phyloP scores from a whole-genome alignment of 805 yeast species.

The Hemisphaericaspora nanyangensis region DNA sequence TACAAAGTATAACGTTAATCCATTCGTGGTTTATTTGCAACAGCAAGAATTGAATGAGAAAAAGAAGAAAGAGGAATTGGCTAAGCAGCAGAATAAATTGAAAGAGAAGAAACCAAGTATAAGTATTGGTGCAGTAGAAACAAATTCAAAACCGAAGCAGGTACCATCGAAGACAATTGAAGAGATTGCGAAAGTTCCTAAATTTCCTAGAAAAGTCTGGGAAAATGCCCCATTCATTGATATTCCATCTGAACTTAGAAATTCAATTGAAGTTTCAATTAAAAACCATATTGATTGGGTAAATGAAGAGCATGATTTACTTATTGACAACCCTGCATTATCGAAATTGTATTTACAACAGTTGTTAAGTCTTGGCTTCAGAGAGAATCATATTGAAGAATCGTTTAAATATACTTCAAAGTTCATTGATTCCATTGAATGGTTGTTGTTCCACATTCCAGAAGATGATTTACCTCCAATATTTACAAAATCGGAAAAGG shows the following conservation, averaged over 20 bases:
- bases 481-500: constrained; percentile 55
- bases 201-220: constrained; percentile 61
- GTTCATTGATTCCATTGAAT: constrained; percentile 56
- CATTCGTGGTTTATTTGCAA: constrained; percentile 68
- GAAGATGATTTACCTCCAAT: constrained; percentile 84
- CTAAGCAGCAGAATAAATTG: constrained; percentile 44
- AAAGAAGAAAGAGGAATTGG: constrained; percentile 44
- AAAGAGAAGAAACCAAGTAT: constrained; percentile 47
- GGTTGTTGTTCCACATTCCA: constrained; percentile 86
- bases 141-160: constrained; percentile 4
- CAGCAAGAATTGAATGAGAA: constrained; percentile 43
- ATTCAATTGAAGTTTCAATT: constrained; percentile 58
- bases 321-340: constrained; percentile 2
- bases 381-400: constrained; percentile 65
- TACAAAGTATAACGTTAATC: constrained; percentile 62
- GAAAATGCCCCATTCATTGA: constrained; percentile 65
- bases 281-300: constrained; percentile 57
- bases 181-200: constrained; percentile 6
- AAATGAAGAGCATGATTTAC: constrained; percentile 16
- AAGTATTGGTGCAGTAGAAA: constrained; percentile 32
- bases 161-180: background rate
- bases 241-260: constrained; percentile 60
- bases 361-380: constrained; percentile 54
- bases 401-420: constrained; percentile 55
- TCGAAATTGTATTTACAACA: constrained; percentile 2